phyloP scores from a whole-genome alignment of 176 grass and related monocot genomes.

The Carex myosuroides region DNA sequence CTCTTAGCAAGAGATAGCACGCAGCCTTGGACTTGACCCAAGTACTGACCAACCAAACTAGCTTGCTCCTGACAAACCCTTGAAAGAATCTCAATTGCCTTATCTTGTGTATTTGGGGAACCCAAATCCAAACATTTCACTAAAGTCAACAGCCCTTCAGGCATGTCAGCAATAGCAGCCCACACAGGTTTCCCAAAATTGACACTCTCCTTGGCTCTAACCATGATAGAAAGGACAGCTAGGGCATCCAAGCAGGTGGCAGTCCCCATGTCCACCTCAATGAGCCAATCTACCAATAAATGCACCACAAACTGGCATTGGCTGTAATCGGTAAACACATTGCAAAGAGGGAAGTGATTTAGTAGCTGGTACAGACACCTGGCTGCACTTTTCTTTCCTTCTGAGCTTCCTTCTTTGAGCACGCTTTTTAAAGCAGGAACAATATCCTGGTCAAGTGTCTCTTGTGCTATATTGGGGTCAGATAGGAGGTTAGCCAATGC shows the following conservation, averaged over 20 bases:
- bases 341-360: conserved; percentile 63
- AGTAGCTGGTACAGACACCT: conserved; percentile 61
- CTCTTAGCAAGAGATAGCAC: conserved; percentile 63
- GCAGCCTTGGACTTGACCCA: conserved; percentile 57
- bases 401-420: conserved; percentile 79
- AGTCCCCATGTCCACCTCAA: conserved; percentile 55
- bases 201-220: conserved; percentile 40
- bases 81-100: conserved; percentile 83
- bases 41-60: conserved; percentile 62
- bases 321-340: conserved; percentile 58
- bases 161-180: conserved; percentile 59
- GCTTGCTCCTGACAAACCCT: conserved; percentile 63
- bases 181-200: conserved; percentile 54
- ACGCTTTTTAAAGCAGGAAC: conserved; percentile 67
- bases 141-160: conserved; percentile 68
- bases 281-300: conserved; percentile 66
- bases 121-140: conserved; percentile 58
- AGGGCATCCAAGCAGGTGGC: conserved; percentile 44
- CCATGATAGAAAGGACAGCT: conserved; percentile 62
- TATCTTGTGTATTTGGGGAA: conserved; percentile 62
- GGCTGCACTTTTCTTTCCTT: conserved; percentile 86
- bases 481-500: conserved; percentile 85
- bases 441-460: conserved; percentile 69
- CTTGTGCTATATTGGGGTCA: conserved; percentile 67
- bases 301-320: conserved; percentile 69